Evolutionary conservation across 768 basidiomycete species (phyloP).

Genomic region (Xerocomellus chrysenteron): DNA sequence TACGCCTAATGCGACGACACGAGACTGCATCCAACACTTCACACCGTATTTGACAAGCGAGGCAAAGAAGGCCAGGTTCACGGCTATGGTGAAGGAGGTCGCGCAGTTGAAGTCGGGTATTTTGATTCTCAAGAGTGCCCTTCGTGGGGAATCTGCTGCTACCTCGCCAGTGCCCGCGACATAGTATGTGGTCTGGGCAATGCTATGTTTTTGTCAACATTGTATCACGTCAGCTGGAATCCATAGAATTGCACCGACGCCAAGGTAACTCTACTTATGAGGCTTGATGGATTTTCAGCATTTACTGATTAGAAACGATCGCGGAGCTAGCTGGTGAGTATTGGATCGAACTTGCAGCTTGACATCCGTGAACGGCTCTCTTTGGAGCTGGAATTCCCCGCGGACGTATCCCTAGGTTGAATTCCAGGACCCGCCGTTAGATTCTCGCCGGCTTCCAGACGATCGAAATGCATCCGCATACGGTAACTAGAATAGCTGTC

Average conservation of each 20-base stretch:
- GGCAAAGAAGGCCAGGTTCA: constrained; percentile 70
- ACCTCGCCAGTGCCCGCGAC: constrained; percentile 23
- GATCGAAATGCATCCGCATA: constrained; percentile 10
- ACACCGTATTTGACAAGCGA: constrained; percentile 69
- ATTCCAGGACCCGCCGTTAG: not conserved
- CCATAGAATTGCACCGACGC: not conserved
- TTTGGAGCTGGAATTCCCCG: not conserved
- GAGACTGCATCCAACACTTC: constrained; percentile 80
- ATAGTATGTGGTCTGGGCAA: constrained; percentile 21
- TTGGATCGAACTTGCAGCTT: constrained; percentile 16
- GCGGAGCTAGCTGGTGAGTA: constrained; percentile 12
- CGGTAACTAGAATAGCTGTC: constrained; percentile 20
- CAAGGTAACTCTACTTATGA: not conserved
- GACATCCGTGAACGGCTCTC: not conserved
- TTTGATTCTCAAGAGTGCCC: constrained; percentile 52
- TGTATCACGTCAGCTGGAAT: constrained; percentile 19
- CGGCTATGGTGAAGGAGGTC: constrained; percentile 77
- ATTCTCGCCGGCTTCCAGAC: not conserved
- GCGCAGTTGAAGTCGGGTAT: constrained; percentile 69
- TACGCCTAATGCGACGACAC: constrained; percentile 67
- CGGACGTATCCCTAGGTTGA: constrained; percentile 4
- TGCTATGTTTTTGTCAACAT: constrained; percentile 15
- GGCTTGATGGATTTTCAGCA: not conserved
- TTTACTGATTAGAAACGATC: not conserved
- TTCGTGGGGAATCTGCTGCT: constrained; percentile 30